Evolutionary conservation across 2,329 filamentous ascomycete genomes (phyloP).

Genomic region (Cladosporium oxysporum): DNA sequence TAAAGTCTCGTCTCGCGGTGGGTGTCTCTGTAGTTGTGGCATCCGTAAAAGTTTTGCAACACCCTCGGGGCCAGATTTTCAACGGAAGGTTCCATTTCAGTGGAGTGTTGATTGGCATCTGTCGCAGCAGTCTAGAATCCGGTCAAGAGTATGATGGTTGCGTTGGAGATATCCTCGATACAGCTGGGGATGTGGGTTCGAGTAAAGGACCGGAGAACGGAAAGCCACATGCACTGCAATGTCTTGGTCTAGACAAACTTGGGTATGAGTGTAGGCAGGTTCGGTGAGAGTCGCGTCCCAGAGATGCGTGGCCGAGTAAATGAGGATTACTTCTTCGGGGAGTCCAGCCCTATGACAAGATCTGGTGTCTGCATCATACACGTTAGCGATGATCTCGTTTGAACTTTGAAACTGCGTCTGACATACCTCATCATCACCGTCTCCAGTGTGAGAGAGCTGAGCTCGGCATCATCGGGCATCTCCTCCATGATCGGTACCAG

Average conservation of each 20-base stretch:
- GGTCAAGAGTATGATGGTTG: neutral
- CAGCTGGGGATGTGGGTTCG: neutral
- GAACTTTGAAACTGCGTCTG: neutral
- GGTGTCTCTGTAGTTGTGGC: neutral
- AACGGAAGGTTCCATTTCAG: neutral
- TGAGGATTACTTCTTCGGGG: neutral
- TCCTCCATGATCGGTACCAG: slow-evolving; percentile 84
- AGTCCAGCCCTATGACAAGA: slow-evolving; percentile 3
- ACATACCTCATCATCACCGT: slow-evolving; percentile 58
- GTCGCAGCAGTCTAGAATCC: neutral
- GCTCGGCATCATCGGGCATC: slow-evolving; percentile 65
- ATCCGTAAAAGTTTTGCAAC: neutral
- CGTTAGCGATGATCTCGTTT: neutral
- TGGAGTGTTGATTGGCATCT: neutral
- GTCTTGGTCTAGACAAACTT: neutral
- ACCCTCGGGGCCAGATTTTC: neutral
- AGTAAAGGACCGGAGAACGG: neutral
- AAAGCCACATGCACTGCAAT: neutral
- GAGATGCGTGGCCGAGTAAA: neutral
- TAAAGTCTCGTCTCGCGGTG: neutral
- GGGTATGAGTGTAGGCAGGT: neutral
- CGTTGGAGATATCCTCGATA: neutral
- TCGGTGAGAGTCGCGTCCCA: neutral
- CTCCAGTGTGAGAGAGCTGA: slow-evolving; percentile 58
- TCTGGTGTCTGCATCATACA: slow-evolving; percentile 17